Evolutionary conservation across 1,284 basidiomycete genomes (phyloP), one percentile per base, ranked within the genome.

Genomic region (Leccinum insigne): DNA sequence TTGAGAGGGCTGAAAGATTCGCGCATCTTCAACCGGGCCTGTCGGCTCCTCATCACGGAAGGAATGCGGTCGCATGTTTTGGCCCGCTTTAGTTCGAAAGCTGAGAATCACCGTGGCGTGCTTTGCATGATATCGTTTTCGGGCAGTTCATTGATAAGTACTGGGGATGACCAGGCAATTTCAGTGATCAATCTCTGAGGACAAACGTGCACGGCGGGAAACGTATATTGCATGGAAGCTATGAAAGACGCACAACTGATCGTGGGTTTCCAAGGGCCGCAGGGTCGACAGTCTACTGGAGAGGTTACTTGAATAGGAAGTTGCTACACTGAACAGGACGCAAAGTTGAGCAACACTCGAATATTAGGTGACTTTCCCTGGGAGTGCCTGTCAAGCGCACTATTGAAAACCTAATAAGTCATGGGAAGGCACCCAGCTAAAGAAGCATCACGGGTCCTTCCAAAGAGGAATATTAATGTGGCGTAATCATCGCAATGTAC

Each of bases 131-230:
- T 5, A 6, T 18, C 44, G n/a, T 0, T 47, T 47, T n/a, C 10
- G 44, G n/a, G n/a, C n/a, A 47, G n/a, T 44, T 44, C 16, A 10
- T 44, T 44, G 16, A 44, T 5, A 0, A 16, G 38, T n/a, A 47
- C 44, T 47, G 44, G 1, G 0, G n/a, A 0, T 18, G 44, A 0
- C 44, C 9, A 3, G n/a, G 44, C 2, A 18, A 18, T 47, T 5
- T n/a, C 9, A 44, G 42, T 44, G 16, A 44, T 44, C 42, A 44
- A 10, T n/a, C 42, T n/a, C 44, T 5, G 44, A 47, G 44, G n/a
- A 14, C 0, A 47, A n/a, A 10, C n/a, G 9, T 47, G 1, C n/a
- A 18, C 44, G 44, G n/a, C n/a, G 44, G n/a, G 44, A 47, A 44
- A 9, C 9, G 8, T 4, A 44, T 42, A 42, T 44, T 44, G 2